Evolutionary conservation across 2,329 filamentous ascomycete species (phyloP).

Genomic region (Capronia epimyces): DNA sequence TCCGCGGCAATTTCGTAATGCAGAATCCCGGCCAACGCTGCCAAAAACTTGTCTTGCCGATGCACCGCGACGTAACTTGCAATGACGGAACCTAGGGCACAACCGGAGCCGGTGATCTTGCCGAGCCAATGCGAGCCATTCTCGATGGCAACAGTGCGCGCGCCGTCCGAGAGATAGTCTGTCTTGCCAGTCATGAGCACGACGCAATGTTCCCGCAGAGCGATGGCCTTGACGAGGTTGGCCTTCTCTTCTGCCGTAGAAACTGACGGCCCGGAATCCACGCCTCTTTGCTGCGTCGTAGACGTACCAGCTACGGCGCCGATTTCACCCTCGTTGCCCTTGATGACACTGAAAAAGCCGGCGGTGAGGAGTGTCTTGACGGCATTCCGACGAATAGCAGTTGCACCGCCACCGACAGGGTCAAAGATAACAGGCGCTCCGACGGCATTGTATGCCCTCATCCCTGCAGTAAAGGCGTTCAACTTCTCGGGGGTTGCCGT

Average conservation of each 20-base stretch:
- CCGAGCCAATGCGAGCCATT: conserved; percentile 65
- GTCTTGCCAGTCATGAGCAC: conserved; percentile 75
- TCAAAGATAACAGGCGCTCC: conserved; percentile 76
- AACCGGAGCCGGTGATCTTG: conserved; percentile 61
- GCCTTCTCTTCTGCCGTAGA: conserved; percentile 53
- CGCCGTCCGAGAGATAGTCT: conserved; percentile 74
- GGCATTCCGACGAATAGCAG: conserved; percentile 63
- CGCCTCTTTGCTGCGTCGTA: conserved; percentile 66
- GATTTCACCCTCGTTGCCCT: conserved; percentile 90
- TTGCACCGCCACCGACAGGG: conserved; percentile 86
- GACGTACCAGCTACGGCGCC: conserved; percentile 59
- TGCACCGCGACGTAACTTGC: conserved; percentile 67
- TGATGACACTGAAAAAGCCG: conserved; percentile 82
- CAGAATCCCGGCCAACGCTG: conserved; percentile 65
- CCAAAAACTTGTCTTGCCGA: conserved; percentile 61
- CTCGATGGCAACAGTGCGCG: conserved; percentile 58
- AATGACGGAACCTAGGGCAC: conserved; percentile 75
- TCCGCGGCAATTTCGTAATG: conserved; percentile 76
- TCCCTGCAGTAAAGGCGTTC: conserved; percentile 64
- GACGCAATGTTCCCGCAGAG: conserved; percentile 61
- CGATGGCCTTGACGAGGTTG: conserved; percentile 59
- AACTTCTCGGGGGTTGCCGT: conserved; percentile 74
- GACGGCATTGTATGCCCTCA: conserved; percentile 73
- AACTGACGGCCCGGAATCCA: conserved; percentile 65
- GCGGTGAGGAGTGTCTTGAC: conserved; percentile 64